These are phyloP conservation scores for Lecanoromycetidae sp. DNA, from an alignment of 2,329 filamentous ascomycete species.

Conservation along the genomic window DNA sequence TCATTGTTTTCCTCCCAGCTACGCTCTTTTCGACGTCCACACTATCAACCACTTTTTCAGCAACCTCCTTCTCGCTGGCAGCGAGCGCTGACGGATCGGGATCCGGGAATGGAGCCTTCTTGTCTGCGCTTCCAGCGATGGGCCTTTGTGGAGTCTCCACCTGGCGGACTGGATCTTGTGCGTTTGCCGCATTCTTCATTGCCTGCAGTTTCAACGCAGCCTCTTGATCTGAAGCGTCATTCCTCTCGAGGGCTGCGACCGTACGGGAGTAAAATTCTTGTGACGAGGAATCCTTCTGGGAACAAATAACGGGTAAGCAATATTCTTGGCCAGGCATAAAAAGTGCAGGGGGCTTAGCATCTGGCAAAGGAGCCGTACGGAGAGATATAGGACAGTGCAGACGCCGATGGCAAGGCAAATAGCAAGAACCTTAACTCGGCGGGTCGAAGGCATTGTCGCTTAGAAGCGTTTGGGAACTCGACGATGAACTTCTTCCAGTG, in stretches of 20 bases:
- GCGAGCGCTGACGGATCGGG: slow-evolving; percentile 2
- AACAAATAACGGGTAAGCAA: slow-evolving; percentile 1
- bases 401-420: slow-evolving; percentile 53
- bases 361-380: slow-evolving; percentile 36
- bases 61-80: slow-evolving; percentile 23
- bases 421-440: slow-evolving; percentile 56
- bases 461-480: too few relatives aligned
- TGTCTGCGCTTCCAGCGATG: slow-evolving; percentile 20
- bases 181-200: slow-evolving; percentile 13
- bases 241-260: slow-evolving; percentile 40
- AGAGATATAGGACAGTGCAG: slow-evolving; percentile 61
- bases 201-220: slow-evolving; percentile 16
- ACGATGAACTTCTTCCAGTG: too few relatives aligned
- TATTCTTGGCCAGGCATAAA: not conserved
- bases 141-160: slow-evolving; percentile 3
- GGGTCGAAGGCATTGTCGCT: slow-evolving; percentile 57
- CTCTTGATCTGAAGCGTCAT: slow-evolving; percentile 22
- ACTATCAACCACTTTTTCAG: slow-evolving; percentile 31
- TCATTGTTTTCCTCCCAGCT: slow-evolving; percentile 43
- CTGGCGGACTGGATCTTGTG: slow-evolving; percentile 3
- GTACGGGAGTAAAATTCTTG: slow-evolving; percentile 45
- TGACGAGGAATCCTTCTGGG: slow-evolving; percentile 32
- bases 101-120: not conserved
- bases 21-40: slow-evolving; percentile 42
- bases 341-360: not conserved